phyloP scores from a whole-genome alignment of 169 alveolate genomes.

The Eimeria zaria region DNA sequence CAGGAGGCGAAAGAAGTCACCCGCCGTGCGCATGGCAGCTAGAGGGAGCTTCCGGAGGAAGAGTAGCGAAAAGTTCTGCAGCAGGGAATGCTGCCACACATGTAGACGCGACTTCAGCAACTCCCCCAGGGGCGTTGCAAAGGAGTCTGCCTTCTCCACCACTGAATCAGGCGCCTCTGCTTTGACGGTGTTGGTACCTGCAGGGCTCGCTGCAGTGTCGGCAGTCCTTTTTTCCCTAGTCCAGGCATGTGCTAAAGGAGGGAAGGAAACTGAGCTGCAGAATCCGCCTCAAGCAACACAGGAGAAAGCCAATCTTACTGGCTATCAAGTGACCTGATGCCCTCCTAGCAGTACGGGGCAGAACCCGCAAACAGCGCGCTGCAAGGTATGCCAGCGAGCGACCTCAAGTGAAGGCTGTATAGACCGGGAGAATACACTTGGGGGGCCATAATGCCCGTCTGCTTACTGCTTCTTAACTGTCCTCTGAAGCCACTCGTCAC shows the following conservation, averaged over 20 bases:
- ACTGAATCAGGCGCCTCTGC: neutral
- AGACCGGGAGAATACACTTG: neutral
- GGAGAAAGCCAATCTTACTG: neutral
- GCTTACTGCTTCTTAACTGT: conserved; percentile 52
- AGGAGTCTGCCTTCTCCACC: neutral
- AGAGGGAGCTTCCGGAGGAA: conserved; percentile 76
- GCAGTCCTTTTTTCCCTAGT: neutral
- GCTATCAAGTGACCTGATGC: neutral
- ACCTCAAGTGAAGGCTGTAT: neutral
- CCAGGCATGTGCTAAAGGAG: conserved; percentile 63
- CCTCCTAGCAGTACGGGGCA: neutral
- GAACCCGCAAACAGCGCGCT: neutral
- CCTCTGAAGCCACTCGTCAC: conserved; percentile 22
- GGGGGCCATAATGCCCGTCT: no score
- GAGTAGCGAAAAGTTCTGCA: conserved; percentile 77
- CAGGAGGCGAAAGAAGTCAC: conserved; percentile 76
- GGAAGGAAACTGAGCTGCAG: conserved; percentile 47
- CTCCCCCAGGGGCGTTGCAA: neutral
- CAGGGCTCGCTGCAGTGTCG: neutral
- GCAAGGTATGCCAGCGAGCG: neutral
- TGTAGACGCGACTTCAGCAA: conserved; percentile 39
- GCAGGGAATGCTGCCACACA: conserved; percentile 78
- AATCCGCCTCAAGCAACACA: neutral
- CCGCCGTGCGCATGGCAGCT: conserved; percentile 62
- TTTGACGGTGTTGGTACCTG: neutral